Evolutionary conservation across 2,329 filamentous ascomycete genomes (phyloP).

Genomic region (Pseudovirgaria hyperparasitica): DNA sequence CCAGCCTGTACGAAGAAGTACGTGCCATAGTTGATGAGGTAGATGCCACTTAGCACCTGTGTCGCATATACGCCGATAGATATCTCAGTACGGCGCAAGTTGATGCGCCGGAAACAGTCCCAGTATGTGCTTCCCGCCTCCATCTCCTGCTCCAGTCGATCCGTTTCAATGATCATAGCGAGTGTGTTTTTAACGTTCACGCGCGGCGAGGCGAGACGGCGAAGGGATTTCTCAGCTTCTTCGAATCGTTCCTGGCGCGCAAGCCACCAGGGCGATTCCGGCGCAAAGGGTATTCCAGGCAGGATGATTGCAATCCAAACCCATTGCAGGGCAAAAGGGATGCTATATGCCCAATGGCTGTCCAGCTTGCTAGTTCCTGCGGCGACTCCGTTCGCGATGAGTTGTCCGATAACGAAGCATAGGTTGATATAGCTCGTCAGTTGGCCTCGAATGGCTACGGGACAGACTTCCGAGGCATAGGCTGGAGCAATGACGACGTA

Average conservation of each 20-base stretch:
- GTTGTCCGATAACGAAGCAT: slow-evolving; percentile 50
- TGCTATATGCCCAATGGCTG: slow-evolving; percentile 51
- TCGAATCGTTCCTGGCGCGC: slow-evolving; percentile 49
- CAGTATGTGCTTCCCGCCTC: slow-evolving; percentile 53
- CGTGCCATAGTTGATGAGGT: slow-evolving; percentile 28
- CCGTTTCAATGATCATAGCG: slow-evolving; percentile 80
- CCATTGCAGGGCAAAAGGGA: slow-evolving; percentile 56
- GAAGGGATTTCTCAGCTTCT: slow-evolving; percentile 53
- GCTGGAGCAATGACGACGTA: slow-evolving; percentile 46
- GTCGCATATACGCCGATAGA: slow-evolving; percentile 36
- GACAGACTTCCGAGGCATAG: slow-evolving; percentile 56
- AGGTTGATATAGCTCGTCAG: slow-evolving; percentile 49
- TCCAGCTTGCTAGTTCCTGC: slow-evolving; percentile 16
- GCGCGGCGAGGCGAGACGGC: slow-evolving; percentile 46
- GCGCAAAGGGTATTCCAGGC: slow-evolving; percentile 52
- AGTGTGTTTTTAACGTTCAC: slow-evolving; percentile 42
- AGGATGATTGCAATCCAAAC: slow-evolving; percentile 56
- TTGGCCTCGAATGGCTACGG: slow-evolving; percentile 43
- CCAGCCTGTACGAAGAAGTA: slow-evolving; percentile 32
- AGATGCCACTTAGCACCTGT: slow-evolving; percentile 29
- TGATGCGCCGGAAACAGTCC: slow-evolving; percentile 68
- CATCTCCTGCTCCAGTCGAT: slow-evolving; percentile 49
- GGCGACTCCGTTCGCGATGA: slow-evolving; percentile 35
- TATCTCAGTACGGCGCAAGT: slow-evolving; percentile 63
- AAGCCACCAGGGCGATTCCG: slow-evolving; percentile 64